Evolutionary conservation across 306 rosid genomes (phyloP), one percentile per base, ranked within the genome.

Genomic region (Leucaena leucocephala): DNA sequence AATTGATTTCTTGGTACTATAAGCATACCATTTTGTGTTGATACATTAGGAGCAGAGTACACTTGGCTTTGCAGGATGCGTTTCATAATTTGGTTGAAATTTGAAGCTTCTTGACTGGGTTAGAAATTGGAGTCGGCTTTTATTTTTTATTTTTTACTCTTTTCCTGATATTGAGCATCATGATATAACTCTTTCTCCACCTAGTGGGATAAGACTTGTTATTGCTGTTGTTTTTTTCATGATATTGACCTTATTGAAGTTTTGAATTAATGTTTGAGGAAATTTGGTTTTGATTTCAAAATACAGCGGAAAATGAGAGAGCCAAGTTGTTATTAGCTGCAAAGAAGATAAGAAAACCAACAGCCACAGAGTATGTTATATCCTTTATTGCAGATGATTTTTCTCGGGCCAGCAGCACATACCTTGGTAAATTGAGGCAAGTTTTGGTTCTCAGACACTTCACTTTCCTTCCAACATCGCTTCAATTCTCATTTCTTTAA

Each of bases 401-500:
- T 75, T 93, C 91, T 59, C 85, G 89, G 78, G 86, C 90, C 52
- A 85, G 94, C 80, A 77, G 46, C 76, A 78, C 86, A 35, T 88
- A 93, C 78, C 88, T 86, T 76, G 96, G 95, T 72, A 90, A 90
- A 93, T 75, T 93, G 80, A 89, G 95, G 98, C 76, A 86, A 88
- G 89, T 75, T 66, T 82, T 49, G 69, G 49, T 45, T 34, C 2
- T 57, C 72, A 59, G 12, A 68, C 68, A 50, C 74, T 15, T 77
- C 57, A 7, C 8, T 21, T 70, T 10, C 70, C 10, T 21, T 34
- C 12, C 45, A 33, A 42, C 62, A 50, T 77, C 72, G 45, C 33
- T 42, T 50, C 19, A 44, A 22, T 21, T 8, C 54, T 27, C 71
- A 58, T 84, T n/a, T 71, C 40, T 44, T n/a, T 74, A 10, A 45